Evolutionary conservation across 352 stramenopile species (phyloP).

Genomic region (Phytophthora citricola): DNA sequence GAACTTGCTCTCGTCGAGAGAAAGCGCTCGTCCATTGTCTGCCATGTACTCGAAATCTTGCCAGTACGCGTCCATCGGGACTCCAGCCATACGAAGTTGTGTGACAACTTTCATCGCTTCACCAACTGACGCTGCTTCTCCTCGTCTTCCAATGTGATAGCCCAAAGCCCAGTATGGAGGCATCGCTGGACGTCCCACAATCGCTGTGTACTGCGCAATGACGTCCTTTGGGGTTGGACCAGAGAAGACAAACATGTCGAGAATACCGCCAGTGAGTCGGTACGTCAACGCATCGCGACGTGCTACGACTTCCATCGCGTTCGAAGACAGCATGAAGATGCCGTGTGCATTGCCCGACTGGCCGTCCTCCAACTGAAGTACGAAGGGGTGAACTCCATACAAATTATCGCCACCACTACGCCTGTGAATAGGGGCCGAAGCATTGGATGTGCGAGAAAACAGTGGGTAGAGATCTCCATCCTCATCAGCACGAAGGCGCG

Average conservation of each 20-base stretch:
- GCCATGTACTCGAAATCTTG: conserved; percentile 67
- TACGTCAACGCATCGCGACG: conserved; percentile 75
- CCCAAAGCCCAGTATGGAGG: conserved; percentile 88
- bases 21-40: conserved; percentile 50
- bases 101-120: conserved; percentile 36
- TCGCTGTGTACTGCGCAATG: conserved; percentile 70
- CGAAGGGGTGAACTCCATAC: conserved; percentile 79
- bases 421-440: conserved; percentile 25
- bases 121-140: conserved; percentile 17
- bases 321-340: conserved; percentile 81
- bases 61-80: conserved; percentile 87
- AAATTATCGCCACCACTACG: conserved; percentile 70
- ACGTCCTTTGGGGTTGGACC: conserved; percentile 66
- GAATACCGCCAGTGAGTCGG: conserved; percentile 75
- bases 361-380: conserved; percentile 72
- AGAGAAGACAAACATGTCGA: conserved; percentile 85
- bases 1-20: conserved; percentile 69
- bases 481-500: conserved; percentile 47
- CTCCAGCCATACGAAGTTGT: conserved; percentile 44
- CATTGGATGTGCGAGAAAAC: conserved; percentile 48
- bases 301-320: conserved; percentile 88
- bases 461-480: conserved; percentile 77
- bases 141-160: conserved; percentile 75
- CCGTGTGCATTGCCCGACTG: conserved; percentile 63
- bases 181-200: conserved; percentile 80